Base-by-base conservation (phyloP, 768 basidiomycete genomes). In the Solioccasus polychromus region DNA sequence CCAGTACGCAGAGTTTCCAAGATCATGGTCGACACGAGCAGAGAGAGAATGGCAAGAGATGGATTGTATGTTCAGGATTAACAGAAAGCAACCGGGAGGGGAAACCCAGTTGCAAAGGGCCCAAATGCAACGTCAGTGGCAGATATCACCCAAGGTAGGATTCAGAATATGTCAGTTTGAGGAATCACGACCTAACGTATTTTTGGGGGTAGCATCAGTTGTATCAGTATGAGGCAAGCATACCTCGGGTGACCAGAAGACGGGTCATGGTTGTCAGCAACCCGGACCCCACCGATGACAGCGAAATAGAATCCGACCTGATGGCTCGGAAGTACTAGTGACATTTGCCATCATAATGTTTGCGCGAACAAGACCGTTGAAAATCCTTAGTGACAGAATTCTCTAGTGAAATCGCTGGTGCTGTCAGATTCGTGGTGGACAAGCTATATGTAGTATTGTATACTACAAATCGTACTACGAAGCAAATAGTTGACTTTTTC, bases 191-290 rank as follows among this genome's bases (percentile, higher is more conserved):
- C 24, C 51, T 59, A 23, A 62, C 39, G 6, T 14, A 19, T n/a
- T 25, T 11, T 45, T 28, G 18, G 47, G 43, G 20, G 17, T 20
- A 50, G 54, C 52, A 45, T 44, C 52, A 47, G 14, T 23, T 35
- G 18, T 36, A 46, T 37, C 50, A 51, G 14, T 24, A 48, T 17
- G 51, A 64, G 17, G 51, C 17, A 17, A 44, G 46, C 18, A 15
- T 53, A 40, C 62, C 50, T 19, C 62, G 63, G 31, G 36, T 30
- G 32, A 32, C 49, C 4, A 57, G 35, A 39, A 60, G 62, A 48
- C 52, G 63, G 36, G 54, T 63, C 32, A 64, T 63, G 62, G 25
- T 63, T 34, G 45, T 63, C 28, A 64, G 39, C 20, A 63, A 63
- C 36, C 62, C 62, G 2, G 62, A 63, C 43, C 62, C 60, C 19